Evolutionary conservation across 75 land plant species (phyloP), one percentile per base, ranked within the genome.

Genomic region (Cupressus sempervirens): DNA sequence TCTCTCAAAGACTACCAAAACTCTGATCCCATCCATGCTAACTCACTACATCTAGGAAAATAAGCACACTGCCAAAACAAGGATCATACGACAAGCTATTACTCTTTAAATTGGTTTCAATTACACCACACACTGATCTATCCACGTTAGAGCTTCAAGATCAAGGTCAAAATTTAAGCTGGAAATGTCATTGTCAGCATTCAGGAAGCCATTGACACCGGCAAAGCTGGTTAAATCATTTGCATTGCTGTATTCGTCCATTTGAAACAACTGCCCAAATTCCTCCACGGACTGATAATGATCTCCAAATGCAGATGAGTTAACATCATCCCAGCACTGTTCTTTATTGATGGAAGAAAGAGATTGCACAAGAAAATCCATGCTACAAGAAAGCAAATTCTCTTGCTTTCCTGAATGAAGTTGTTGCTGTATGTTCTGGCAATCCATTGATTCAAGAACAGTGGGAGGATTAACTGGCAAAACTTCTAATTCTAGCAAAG

Each of bases 121-220:
- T 23, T 79, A 79, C 52, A 11, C 43, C n/a, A 0, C 52, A 45
- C 81, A 41, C 12, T 36, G 13, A 30, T 48, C 40, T 7, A 83
- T 83, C 83, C 83, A 83, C 34, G 74, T 18, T 48, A 83, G 70
- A 10, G 83, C 83, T 36, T 83, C 83, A 83, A 76, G 41, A 83
- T 83, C 83, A 83, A 83, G 83, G 5, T 83, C 83, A 62, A 83
- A 83, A 83, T 80, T 80, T 11, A 80, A 41, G 48, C 48, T 23
- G 48, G 82, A 30, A 45, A 80, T 40, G 82, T 80, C 82, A 40
- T 26, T 45, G 4, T 80, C 82, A 80, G 45, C 40, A 80, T 54
- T 35, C 30, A 35, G 83, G 11, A 23, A 76, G 65, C 45, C 81
- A 7, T n/a, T 11, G 26, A 30, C 13, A 45, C 46, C 13, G 7